Base-by-base conservation (phyloP, 106 monocot genomes). In the Cymbidium sinense region DNA sequence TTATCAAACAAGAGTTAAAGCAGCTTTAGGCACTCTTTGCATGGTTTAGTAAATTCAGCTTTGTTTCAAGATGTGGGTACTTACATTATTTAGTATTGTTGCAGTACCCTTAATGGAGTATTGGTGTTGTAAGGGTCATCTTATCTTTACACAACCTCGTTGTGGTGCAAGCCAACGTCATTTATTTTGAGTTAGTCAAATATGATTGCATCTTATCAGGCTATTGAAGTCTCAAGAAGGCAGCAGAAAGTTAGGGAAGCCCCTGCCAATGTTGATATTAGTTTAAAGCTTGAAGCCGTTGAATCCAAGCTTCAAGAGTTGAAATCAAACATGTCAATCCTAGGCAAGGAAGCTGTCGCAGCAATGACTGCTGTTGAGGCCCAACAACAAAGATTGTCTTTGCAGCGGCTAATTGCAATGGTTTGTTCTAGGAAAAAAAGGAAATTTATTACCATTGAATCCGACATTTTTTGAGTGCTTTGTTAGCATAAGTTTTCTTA, bases 381-480 rank as follows among this genome's bases (percentile, higher is more conserved):
- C 28, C 94, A 98, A 76, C 96, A 98, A 47, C 96, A 98, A 80
- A 86, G 94, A 62, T 78, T 94, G 71, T 90, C 96, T 37, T 82
- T 98, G 31, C 94, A 98, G 69, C 86, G 91, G 44, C 91, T 98
- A 79, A 88, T 94, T 76, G 86, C 90, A 13, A 92, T 98, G 96
- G 96, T 98, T 79, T 72, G 34, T 7, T 72, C n/a, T 47, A 13
- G 15, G 13, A 47, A 47, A 47, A 47, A 47, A 13, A 13, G 1
- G 0, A 23, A 23, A 7, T 8, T 25, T 36, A 9, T 34, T 25
- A 36, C 5, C 15, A 34, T 37, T 70, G 17, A 67, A 2, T 70
- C 37, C 29, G 11, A 70, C 21, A 20, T 70, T 43, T 43, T 43
- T 23, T 58, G 58, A 23, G 21, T 10, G 23, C 23, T 58, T 23